Evolutionary conservation across 202 grass and related monocot genomes (phyloP).

Genomic region (Elaeis oleifera): DNA sequence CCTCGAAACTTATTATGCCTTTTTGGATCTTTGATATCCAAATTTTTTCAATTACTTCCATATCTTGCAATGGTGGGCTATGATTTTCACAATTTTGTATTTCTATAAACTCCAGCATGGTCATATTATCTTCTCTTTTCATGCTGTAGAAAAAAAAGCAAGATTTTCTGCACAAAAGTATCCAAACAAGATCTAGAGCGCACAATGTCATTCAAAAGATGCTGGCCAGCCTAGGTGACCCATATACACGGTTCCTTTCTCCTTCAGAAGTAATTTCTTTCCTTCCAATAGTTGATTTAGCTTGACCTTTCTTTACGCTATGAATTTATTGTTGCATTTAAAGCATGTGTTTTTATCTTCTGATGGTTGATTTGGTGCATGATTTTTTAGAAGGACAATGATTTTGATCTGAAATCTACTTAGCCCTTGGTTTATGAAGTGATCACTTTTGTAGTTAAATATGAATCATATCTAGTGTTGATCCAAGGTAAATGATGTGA

Average conservation of each 20-base stretch:
- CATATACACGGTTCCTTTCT: slow-evolving; percentile 82
- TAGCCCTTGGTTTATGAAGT: too few relatives aligned
- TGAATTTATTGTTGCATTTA: not conserved
- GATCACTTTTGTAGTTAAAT: too few relatives aligned
- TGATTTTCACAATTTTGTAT: not conserved
- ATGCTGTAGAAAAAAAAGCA: slow-evolving; percentile 60
- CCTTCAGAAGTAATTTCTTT: slow-evolving; percentile 54
- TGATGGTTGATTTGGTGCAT: not conserved
- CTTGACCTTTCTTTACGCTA: not conserved
- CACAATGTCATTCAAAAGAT: slow-evolving; percentile 79
- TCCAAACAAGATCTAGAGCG: slow-evolving; percentile 72
- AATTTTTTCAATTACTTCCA: too few relatives aligned
- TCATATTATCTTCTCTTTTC: slow-evolving; percentile 14
- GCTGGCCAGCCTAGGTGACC: slow-evolving; percentile 78
- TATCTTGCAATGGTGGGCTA: too few relatives aligned
- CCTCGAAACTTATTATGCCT: too few relatives aligned
- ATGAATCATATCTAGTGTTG: too few relatives aligned
- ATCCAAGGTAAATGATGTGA: too few relatives aligned
- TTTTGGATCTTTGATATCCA: too few relatives aligned
- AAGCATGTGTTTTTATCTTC: not conserved
- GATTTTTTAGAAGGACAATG: too few relatives aligned
- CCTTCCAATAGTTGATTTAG: not conserved
- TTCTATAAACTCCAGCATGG: not conserved
- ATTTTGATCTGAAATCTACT: too few relatives aligned
- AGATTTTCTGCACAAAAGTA: slow-evolving; percentile 51